phyloP scores from a whole-genome alignment of 495 filamentous ascomycete genomes.

The Neurospora pannonica region DNA sequence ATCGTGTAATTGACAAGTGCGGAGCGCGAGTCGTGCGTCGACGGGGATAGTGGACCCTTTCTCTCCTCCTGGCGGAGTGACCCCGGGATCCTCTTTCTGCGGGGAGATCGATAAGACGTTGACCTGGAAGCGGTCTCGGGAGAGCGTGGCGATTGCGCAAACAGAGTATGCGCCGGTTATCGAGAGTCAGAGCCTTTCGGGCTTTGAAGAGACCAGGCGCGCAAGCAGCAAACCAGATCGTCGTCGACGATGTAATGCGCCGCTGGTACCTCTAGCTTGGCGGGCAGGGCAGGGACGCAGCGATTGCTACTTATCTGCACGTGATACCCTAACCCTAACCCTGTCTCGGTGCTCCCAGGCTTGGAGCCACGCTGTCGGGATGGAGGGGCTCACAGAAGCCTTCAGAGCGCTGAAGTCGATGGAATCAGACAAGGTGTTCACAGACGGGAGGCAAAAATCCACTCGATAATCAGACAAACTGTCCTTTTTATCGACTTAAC shows the following conservation, averaged over 20 bases:
- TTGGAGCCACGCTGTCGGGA: no score
- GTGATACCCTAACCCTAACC: no score
- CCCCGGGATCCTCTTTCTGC: not conserved
- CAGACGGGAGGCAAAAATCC: slow-evolving; percentile 11
- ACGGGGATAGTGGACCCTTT: not conserved
- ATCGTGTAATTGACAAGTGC: slow-evolving; percentile 6
- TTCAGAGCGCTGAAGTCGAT: not conserved
- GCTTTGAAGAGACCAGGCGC: not conserved
- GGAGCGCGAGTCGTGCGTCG: slow-evolving; percentile 5
- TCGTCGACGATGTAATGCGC: not conserved
- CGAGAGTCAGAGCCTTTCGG: not conserved
- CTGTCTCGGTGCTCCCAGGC: no score
- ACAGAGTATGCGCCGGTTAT: not conserved
- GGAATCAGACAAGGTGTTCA: not conserved
- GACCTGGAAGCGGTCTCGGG: not conserved
- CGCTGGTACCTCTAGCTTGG: not conserved
- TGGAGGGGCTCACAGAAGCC: no score
- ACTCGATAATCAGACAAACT: slow-evolving; percentile 5
- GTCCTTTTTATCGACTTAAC: slow-evolving; percentile 26
- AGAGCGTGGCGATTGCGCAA: not conserved
- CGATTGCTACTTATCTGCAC: not conserved
- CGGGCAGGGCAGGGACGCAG: not conserved
- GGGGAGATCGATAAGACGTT: not conserved
- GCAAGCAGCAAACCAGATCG: not conserved
- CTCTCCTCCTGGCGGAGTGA: not conserved